phyloP scores from a whole-genome alignment of 495 filamentous ascomycete species.

The Penicillium desertorum region DNA sequence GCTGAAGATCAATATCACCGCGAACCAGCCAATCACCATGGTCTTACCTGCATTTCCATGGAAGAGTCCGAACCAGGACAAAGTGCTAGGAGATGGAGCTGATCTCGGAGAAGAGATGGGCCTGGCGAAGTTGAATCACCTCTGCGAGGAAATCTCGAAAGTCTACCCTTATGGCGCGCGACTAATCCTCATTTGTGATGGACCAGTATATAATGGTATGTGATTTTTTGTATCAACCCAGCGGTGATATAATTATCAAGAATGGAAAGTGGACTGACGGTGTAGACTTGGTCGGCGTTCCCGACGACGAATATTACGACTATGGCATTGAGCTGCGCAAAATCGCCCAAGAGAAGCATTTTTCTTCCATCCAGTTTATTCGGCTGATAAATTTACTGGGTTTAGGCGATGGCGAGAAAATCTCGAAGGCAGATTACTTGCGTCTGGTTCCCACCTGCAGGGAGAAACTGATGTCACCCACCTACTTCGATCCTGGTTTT shows the following conservation, averaged over 20 bases:
- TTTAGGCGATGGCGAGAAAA: constrained; percentile 8
- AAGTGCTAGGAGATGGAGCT: constrained; percentile 5
- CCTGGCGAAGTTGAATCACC: constrained; percentile 11
- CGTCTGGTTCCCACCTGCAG: constrained; percentile 10
- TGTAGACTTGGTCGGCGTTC: constrained; percentile 11
- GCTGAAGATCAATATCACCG: constrained; percentile 4
- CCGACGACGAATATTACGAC: constrained; percentile 10
- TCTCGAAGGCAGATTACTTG: constrained; percentile 5
- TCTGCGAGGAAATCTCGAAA: constrained; percentile 12
- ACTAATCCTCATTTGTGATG: constrained; percentile 13
- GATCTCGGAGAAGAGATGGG: constrained; percentile 9
- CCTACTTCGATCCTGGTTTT: constrained; percentile 7
- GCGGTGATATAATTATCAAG: neutral
- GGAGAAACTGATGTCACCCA: constrained; percentile 11
- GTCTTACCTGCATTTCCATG: constrained; percentile 13
- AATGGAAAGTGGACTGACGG: neutral
- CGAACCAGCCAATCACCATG: constrained; percentile 9
- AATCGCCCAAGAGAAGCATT: constrained; percentile 1
- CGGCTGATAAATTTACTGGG: constrained; percentile 1
- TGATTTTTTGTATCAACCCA: neutral
- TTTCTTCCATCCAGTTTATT: constrained; percentile 10
- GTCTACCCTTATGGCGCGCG: constrained; percentile 13
- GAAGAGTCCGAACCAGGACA: constrained; percentile 11
- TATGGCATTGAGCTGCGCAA: constrained; percentile 11
- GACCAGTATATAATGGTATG: constrained; percentile 13